Evolutionary conservation across 2,329 filamentous ascomycete genomes (phyloP).

Genomic region (Ascomycota sp.): DNA sequence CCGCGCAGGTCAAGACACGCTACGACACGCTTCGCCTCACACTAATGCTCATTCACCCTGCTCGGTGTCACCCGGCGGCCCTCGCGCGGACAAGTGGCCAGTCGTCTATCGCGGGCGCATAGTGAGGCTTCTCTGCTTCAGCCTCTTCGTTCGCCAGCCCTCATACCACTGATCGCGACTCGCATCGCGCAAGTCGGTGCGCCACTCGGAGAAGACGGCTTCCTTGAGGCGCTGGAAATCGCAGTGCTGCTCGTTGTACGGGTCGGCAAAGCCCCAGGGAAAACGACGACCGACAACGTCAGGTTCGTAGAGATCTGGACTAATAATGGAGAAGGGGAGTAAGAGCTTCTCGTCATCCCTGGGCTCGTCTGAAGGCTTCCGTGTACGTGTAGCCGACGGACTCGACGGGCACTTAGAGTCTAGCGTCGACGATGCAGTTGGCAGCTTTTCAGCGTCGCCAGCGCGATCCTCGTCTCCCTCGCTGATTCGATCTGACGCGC

Average conservation of each 20-base stretch:
- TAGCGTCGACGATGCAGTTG: conserved; percentile 14
- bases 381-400: too few species aligned
- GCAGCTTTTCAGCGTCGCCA: conserved; percentile 14
- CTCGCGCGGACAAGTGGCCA: too few species aligned
- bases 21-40: too few species aligned
- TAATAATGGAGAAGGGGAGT: conserved; percentile 80
- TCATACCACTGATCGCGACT: conserved; percentile 91
- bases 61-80: too few species aligned
- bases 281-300: conserved; percentile 68
- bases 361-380: too few species aligned
- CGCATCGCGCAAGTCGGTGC: conserved; percentile 70
- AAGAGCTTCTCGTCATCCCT: conserved; percentile 41
- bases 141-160: conserved; percentile 63
- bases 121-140: conserved; percentile 31
- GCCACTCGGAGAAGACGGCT: conserved; percentile 84
- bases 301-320: conserved; percentile 76
- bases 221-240: conserved; percentile 86
- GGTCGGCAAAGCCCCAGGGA: conserved; percentile 92
- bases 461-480: conserved; percentile 39
- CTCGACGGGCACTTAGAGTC: conserved; percentile 25
- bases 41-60: too few species aligned
- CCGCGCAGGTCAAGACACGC: too few species aligned
- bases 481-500: conserved; percentile 33
- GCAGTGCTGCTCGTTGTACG: conserved; percentile 78
- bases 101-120: conserved; percentile 13